These are phyloP conservation scores for Cyclostephanos invisitatus DNA, from an alignment of 108 stramenopile genomes.

Conservation along the genomic window DNA sequence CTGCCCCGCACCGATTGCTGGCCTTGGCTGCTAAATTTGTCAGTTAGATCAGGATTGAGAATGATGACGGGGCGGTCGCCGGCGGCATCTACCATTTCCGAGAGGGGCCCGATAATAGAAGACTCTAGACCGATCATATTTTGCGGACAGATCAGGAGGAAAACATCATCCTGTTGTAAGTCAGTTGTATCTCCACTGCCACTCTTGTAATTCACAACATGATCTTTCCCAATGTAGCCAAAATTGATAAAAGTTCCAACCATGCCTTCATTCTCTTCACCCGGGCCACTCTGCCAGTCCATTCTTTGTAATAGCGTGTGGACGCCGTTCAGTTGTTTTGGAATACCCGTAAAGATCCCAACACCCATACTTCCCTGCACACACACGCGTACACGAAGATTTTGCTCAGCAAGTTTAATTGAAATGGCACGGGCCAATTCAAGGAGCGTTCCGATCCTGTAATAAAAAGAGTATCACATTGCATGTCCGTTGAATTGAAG, in stretches of 20 bases:
- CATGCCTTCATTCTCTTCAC: constrained; percentile 88
- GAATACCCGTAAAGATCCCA: constrained; percentile 83
- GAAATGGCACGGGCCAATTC: constrained; percentile 75
- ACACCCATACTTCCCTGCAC: constrained; percentile 88
- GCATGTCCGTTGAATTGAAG: not conserved
- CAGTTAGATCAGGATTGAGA: constrained; percentile 80
- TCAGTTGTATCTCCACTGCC: constrained; percentile 22
- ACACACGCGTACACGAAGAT: constrained; percentile 80
- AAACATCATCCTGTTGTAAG: constrained; percentile 78
- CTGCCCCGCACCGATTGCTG: constrained; percentile 83
- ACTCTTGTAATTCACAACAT: constrained; percentile 66
- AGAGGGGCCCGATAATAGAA: constrained; percentile 63
- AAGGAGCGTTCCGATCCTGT: constrained; percentile 77
- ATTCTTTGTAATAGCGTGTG: constrained; percentile 75
- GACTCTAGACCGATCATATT: constrained; percentile 80
- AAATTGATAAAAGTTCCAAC: constrained; percentile 79
- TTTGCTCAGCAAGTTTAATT: constrained; percentile 75
- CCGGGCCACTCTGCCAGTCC: constrained; percentile 82
- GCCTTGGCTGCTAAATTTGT: constrained; percentile 75
- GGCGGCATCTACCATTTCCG: constrained; percentile 83
- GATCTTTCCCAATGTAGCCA: constrained; percentile 77
- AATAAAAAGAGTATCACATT: constrained; percentile 2
- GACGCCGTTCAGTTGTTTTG: constrained; percentile 82
- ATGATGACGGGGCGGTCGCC: constrained; percentile 84
- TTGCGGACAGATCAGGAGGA: constrained; percentile 80